Evolutionary conservation across 2,329 filamentous ascomycete genomes (phyloP).

Genomic region (Whalleya microplaca): DNA sequence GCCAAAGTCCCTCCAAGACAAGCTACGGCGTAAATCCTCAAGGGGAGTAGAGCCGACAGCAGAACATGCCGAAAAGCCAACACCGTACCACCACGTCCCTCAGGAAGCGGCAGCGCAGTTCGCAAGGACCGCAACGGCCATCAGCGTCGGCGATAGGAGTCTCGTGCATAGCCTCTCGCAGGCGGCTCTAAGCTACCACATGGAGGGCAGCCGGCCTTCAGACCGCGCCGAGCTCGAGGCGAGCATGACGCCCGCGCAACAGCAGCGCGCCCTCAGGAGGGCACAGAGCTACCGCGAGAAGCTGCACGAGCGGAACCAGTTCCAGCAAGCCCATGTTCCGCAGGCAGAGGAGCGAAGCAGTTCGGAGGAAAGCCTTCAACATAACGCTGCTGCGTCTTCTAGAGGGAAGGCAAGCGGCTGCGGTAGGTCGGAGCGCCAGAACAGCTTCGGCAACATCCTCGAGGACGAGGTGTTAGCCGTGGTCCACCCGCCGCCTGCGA

Average conservation of each 20-base stretch:
- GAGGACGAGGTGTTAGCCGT: slow-evolving; percentile 17
- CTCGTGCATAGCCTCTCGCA: slow-evolving; percentile 49
- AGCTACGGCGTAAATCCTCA: slow-evolving; percentile 24
- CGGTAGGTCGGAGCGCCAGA: slow-evolving; percentile 8
- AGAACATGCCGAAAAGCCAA: slow-evolving; percentile 18
- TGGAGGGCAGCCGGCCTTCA: slow-evolving; percentile 38
- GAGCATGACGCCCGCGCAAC: slow-evolving; percentile 39
- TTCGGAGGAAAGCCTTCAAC: slow-evolving; percentile 5
- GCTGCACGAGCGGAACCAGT: slow-evolving; percentile 47
- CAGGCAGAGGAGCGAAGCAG: slow-evolving; percentile 34
- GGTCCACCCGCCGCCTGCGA: slow-evolving; percentile 10
- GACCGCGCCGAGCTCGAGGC: slow-evolving; percentile 30
- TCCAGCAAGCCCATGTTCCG: slow-evolving; percentile 45
- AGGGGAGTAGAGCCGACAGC: slow-evolving; percentile 6
- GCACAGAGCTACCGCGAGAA: slow-evolving; percentile 45
- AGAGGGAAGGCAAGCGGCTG: slow-evolving; percentile 4
- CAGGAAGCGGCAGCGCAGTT: slow-evolving; percentile 60
- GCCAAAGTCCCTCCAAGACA: slow-evolving; percentile 27
- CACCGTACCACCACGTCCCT: slow-evolving; percentile 54
- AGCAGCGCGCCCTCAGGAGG: slow-evolving; percentile 42
- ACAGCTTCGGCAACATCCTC: slow-evolving; percentile 16
- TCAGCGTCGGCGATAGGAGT: slow-evolving; percentile 40
- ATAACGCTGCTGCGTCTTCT: neutral
- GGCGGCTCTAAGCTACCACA: slow-evolving; percentile 46
- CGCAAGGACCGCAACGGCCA: slow-evolving; percentile 54